Evolutionary conservation across 225 moss, liverwort and hornwort genomes (phyloP).

Genomic region (Thuidium tamariscinum): DNA sequence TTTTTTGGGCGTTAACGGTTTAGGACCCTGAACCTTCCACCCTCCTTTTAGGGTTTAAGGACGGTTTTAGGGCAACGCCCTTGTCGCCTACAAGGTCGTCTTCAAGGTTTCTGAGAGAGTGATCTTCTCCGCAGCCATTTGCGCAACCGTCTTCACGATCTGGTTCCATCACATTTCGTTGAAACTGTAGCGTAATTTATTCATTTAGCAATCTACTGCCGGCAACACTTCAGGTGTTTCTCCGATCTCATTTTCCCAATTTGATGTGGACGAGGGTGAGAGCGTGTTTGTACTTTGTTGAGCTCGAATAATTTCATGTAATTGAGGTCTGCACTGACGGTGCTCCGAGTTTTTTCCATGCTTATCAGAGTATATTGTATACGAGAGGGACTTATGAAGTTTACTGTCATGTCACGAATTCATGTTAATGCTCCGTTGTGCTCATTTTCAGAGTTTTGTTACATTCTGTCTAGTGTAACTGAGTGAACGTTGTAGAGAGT

Average conservation of each 20-base stretch:
- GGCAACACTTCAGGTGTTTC: background rate
- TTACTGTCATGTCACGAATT: background rate
- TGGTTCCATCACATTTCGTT: background rate
- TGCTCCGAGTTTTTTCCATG: background rate
- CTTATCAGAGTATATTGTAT: background rate
- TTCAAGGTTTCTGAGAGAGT: fast-evolving
- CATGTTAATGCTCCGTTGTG: too few species aligned
- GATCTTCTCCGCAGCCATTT: background rate
- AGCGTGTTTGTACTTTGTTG: background rate
- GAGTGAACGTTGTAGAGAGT: background rate
- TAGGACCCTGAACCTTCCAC: too few species aligned
- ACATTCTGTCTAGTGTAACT: background rate
- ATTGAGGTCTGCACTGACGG: background rate
- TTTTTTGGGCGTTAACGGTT: background rate
- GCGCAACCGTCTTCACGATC: background rate
- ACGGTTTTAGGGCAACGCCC: background rate
- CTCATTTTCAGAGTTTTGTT: background rate
- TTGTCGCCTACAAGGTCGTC: background rate
- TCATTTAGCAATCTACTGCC: background rate
- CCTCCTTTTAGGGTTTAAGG: background rate
- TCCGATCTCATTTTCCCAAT: background rate
- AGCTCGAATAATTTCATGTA: background rate
- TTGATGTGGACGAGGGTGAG: background rate
- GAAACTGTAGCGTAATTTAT: background rate
- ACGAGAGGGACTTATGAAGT: background rate